Evolutionary conservation across 176 grass and related monocot genomes (phyloP), one percentile per base, ranked within the genome.

Genomic region (Phragmites australis): DNA sequence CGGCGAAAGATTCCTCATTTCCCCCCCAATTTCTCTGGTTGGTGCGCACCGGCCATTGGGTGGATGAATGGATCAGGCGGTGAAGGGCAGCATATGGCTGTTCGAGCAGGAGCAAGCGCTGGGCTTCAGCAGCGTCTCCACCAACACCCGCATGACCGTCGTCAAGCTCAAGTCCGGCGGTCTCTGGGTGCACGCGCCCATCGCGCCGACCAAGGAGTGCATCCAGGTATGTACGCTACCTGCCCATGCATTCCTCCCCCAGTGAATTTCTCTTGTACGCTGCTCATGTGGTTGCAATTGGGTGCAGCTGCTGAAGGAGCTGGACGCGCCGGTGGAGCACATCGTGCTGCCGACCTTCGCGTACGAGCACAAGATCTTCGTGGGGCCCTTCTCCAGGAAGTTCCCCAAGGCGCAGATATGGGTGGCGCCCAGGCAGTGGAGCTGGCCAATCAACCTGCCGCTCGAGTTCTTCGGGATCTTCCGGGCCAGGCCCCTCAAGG

Each of bases 31-130:
- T 19, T 51, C 9, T 16, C 22, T 81, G 18, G 44, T 51, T 18
- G 53, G 6, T 3, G 26, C 39, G 3, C 76, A n/a, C 40, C 12
- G 41, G 17, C 12, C 18, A 54, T 32, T 6, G 23, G 46, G 32
- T 14, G 62, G 12, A 1, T n/a, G 56, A 2, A 21, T 49, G 42
- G 34, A 46, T 5, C 81, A 94, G 92, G 90, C 90, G 5, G 92
- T 98, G 65, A 94, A 87, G 82, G 85, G 85, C 32, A 87, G 55
- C 70, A 87, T 94, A 72, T 98, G 95, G 92, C 85, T 98, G 57
- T 98, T 98, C 75, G 95, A 98, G 84, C 95, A 98, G 91, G 92
- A 94, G 86, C 95, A 98, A 78, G 95, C 95, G 65, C 76, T 98
- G 86, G 95, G 95, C 16, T 98, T 98, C 86, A 98, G 95, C 85